Conservation (phyloP, 768 basidiomycete genomes). For the Phylloporus arenicola region DNA sequence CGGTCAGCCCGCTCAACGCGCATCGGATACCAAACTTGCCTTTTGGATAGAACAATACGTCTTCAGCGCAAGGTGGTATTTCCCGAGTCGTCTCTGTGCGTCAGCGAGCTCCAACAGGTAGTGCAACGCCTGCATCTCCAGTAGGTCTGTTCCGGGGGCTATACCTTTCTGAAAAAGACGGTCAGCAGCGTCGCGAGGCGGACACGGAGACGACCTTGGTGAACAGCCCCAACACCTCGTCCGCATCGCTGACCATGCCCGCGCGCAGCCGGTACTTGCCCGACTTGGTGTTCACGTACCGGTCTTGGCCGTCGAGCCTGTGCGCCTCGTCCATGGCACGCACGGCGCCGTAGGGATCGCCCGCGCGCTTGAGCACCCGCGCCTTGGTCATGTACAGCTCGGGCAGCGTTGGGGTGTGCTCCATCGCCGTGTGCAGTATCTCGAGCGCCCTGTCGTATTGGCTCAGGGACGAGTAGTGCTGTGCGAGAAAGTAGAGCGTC, state of each 20-base stretch:
- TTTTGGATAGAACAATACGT: slow-evolving; percentile 72
- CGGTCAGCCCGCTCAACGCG: slow-evolving; percentile 5
- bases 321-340: slow-evolving; percentile 75
- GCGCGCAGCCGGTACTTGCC: slow-evolving; percentile 88
- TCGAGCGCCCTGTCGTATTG: slow-evolving; percentile 45
- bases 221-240: slow-evolving; percentile 72
- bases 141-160: slow-evolving; percentile 71
- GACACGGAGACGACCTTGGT: slow-evolving; percentile 60
- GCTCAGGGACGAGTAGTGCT: slow-evolving; percentile 71
- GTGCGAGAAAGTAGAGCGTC: slow-evolving; percentile 92
- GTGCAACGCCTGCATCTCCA: slow-evolving; percentile 93
- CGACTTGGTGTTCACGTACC: slow-evolving; percentile 90
- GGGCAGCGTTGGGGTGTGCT: slow-evolving; percentile 90
- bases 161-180: slow-evolving; percentile 75
- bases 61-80: slow-evolving; percentile 77
- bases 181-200: slow-evolving; percentile 6
- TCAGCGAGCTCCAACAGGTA: slow-evolving; percentile 82
- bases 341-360: slow-evolving; percentile 74
- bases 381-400: slow-evolving; percentile 82
- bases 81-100: slow-evolving; percentile 58
- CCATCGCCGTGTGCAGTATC: slow-evolving; percentile 58
- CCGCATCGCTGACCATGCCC: slow-evolving; percentile 74
- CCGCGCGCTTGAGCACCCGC: slow-evolving; percentile 79
- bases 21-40: slow-evolving; percentile 34
- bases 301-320: slow-evolving; percentile 85